Percentiles rank a stretch among this genome's conserved stretches.
phyloP scores from a whole-genome alignment of 768 basidiomycete species.

The Coprinellus micaceus region DNA sequence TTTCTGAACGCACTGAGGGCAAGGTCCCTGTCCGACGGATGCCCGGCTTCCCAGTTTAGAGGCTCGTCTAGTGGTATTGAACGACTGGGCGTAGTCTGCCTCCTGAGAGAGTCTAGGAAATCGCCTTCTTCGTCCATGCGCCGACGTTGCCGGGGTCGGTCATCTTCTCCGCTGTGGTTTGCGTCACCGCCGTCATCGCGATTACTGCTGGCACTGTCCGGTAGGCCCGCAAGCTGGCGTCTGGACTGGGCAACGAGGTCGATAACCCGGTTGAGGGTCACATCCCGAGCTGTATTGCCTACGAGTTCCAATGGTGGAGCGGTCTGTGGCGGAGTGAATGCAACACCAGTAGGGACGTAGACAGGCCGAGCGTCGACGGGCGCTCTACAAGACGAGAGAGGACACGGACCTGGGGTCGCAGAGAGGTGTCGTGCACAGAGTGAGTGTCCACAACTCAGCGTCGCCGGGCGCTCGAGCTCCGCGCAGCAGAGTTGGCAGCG shows the following conservation, averaged over 20 bases:
- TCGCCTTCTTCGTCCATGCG: conserved; percentile 24
- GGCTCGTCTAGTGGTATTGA: conserved; percentile 30
- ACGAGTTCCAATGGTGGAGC: conserved; percentile 26
- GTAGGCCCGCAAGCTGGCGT: conserved; percentile 11
- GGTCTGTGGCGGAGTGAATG: conserved; percentile 34
- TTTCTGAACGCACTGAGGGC: conserved; percentile 48
- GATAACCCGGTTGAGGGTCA: conserved; percentile 56
- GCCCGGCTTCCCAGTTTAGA: conserved; percentile 23
- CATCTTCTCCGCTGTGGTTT: background rate
- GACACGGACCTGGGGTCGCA: conserved; percentile 21
- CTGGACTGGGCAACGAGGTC: conserved; percentile 33
- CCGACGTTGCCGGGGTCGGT: conserved; percentile 30
- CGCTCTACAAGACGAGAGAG: conserved; percentile 30
- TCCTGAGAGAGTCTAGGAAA: conserved; percentile 38
- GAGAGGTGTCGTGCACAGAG: conserved; percentile 58
- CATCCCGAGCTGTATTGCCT: conserved; percentile 36
- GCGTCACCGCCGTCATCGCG: conserved; percentile 17
- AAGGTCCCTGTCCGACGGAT: too few relatives aligned
- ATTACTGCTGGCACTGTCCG: conserved; percentile 23
- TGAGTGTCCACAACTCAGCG: conserved; percentile 80
- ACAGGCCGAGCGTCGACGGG: conserved; percentile 25
- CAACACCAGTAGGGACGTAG: too few relatives aligned
- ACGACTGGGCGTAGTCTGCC: conserved; percentile 27
- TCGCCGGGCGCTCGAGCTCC: conserved; percentile 59
- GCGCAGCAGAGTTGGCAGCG: conserved; percentile 55